Percentiles rank a stretch among this genome's conserved stretches.
phyloP scores from a whole-genome alignment of 169 alveolate species.

The Cryptosporidium sp. region DNA sequence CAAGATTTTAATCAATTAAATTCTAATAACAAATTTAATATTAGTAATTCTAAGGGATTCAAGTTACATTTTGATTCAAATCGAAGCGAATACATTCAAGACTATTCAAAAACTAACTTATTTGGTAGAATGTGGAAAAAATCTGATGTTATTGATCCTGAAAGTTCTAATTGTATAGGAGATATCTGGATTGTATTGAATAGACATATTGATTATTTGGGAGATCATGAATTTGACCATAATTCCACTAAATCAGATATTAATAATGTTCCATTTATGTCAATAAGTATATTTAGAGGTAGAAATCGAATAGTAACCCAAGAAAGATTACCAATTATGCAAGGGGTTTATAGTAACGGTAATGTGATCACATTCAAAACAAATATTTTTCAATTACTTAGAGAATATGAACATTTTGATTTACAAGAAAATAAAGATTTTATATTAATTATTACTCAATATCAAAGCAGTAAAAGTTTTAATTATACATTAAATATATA shows the following conservation, averaged over 20 bases:
- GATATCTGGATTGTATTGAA: slow-evolving; percentile 63
- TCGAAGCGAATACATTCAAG: background rate
- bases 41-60: background rate
- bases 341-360: slow-evolving; percentile 68
- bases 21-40: background rate
- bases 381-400: slow-evolving; percentile 13
- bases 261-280: slow-evolving; percentile 25
- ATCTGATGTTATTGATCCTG: background rate
- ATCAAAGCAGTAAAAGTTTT: slow-evolving; percentile 25
- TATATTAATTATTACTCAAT: slow-evolving; percentile 50
- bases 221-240: background rate
- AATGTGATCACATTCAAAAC: slow-evolving; percentile 20
- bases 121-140: slow-evolving; percentile 8
- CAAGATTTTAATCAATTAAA: background rate
- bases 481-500: slow-evolving; percentile 38
- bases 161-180: background rate
- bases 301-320: slow-evolving; percentile 33
- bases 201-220: slow-evolving; percentile 45
- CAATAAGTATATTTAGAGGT: slow-evolving; percentile 54
- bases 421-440: slow-evolving; percentile 19
- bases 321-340: slow-evolving; percentile 48
- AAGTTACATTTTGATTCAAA: slow-evolving; percentile 1
- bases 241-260: background rate
- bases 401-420: slow-evolving; percentile 23
- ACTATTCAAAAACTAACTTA: background rate